Conservation (phyloP, 1,284 basidiomycete genomes). For the Ceratobasidium sp. region DNA sequence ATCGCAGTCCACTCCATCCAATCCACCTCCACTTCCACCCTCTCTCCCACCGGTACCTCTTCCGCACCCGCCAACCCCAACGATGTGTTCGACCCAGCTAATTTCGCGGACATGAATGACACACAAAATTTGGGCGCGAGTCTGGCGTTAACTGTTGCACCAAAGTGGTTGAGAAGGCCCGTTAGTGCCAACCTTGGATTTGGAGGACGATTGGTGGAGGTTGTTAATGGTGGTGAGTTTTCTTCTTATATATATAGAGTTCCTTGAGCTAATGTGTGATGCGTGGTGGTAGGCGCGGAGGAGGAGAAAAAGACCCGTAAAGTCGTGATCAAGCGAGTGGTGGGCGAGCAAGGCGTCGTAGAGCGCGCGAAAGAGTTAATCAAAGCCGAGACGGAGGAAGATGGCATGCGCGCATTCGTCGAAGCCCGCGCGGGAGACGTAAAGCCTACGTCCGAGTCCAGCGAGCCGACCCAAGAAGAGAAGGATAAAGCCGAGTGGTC, state of each 20-base stretch:
- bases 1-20: slow-evolving; percentile 91
- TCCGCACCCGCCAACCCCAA: slow-evolving; percentile 82
- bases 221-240: slow-evolving; percentile 67
- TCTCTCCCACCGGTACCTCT: slow-evolving; percentile 56
- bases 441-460: slow-evolving; percentile 56
- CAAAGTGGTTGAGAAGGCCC: slow-evolving; percentile 95
- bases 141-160: slow-evolving; percentile 90
- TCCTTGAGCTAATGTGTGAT: neutral
- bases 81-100: slow-evolving; percentile 62
- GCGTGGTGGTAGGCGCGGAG: slow-evolving; percentile 65
- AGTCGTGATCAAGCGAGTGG: slow-evolving; percentile 81
- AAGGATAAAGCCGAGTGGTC: slow-evolving; percentile 76
- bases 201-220: slow-evolving; percentile 87
- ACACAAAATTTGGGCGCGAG: slow-evolving; percentile 65
- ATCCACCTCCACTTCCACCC: slow-evolving; percentile 67
- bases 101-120: slow-evolving; percentile 30
- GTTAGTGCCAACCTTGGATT: slow-evolving; percentile 90
- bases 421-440: slow-evolving; percentile 58
- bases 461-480: slow-evolving; percentile 57
- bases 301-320: slow-evolving; percentile 84
- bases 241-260: no score
- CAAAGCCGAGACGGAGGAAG: slow-evolving; percentile 72
- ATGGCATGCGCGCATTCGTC: slow-evolving; percentile 72
- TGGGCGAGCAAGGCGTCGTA: slow-evolving; percentile 84
- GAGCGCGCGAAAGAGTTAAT: slow-evolving; percentile 82